phyloP scores from a whole-genome alignment of 306 rosid species.

The Quercus engelmannii region DNA sequence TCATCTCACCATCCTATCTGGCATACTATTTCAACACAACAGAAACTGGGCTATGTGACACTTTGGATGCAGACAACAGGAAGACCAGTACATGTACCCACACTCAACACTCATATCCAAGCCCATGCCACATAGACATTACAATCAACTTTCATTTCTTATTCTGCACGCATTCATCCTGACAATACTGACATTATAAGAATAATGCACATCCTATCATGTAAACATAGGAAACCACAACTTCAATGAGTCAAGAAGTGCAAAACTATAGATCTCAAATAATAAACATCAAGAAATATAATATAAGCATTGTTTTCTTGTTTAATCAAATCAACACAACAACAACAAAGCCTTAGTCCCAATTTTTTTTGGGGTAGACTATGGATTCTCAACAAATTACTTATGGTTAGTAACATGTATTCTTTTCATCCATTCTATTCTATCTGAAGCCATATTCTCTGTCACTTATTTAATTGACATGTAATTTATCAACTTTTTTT shows the following conservation, averaged over 20 bases:
- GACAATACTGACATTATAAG: neutral
- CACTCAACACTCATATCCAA: conserved; percentile 25
- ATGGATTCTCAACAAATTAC: too few relatives aligned
- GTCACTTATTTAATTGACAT: too few relatives aligned
- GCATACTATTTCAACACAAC: neutral
- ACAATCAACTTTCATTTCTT: conserved; percentile 18
- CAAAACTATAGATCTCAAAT: neutral
- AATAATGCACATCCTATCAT: neutral
- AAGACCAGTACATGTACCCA: conserved; percentile 23
- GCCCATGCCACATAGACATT: conserved; percentile 18
- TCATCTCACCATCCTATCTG: neutral
- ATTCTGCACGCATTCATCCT: neutral
- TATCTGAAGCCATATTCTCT: too few relatives aligned
- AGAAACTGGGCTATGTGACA: neutral
- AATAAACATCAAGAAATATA: neutral
- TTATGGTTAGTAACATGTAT: too few relatives aligned
- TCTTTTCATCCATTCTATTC: too few relatives aligned
- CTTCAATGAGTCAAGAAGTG: neutral
- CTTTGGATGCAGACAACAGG: neutral
- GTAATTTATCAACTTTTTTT: too few relatives aligned
- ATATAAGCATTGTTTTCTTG: neutral
- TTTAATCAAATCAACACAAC: neutral
- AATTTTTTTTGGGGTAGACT: too few relatives aligned
- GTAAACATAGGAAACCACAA: neutral
- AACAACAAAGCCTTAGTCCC: too few relatives aligned